phyloP scores from a whole-genome alignment of 352 stramenopile genomes.

The Bremia lactucae region DNA sequence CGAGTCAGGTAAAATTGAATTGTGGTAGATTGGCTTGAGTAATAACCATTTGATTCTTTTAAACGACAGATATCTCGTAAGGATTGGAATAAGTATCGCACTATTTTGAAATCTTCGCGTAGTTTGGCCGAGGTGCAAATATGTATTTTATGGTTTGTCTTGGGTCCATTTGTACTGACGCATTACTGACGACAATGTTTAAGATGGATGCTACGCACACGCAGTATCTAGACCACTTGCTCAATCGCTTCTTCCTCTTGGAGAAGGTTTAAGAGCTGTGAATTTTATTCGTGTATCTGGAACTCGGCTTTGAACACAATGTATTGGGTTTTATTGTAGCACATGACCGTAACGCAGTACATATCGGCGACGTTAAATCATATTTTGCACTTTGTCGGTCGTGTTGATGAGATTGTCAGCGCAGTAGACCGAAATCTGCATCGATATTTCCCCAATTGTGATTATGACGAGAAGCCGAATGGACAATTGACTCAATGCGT shows the following conservation, averaged over 20 bases:
- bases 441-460: conserved; percentile 21
- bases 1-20: conserved; percentile 40
- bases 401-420: conserved; percentile 41
- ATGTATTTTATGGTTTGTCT: background rate
- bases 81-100: conserved; percentile 14
- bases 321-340: conserved; percentile 13
- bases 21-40: background rate
- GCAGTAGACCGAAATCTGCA: conserved; percentile 34
- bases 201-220: conserved; percentile 59
- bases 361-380: conserved; percentile 68
- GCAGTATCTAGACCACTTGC: conserved; percentile 45
- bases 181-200: background rate
- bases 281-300: background rate
- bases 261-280: conserved; percentile 37
- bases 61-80: conserved; percentile 17
- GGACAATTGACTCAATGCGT: background rate
- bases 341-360: conserved; percentile 53
- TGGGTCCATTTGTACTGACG: background rate
- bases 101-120: conserved; percentile 10
- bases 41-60: background rate
- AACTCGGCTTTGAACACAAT: background rate
- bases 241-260: conserved; percentile 60
- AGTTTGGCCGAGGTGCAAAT: conserved; percentile 21
- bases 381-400: conserved; percentile 47
- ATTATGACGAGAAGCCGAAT: background rate